A percentile compares a stretch with the other conserved stretches of the same genome.
Conservation (phyloP, 2,329 filamentous ascomycete genomes). For the Colletotrichum cordylinicola region DNA sequence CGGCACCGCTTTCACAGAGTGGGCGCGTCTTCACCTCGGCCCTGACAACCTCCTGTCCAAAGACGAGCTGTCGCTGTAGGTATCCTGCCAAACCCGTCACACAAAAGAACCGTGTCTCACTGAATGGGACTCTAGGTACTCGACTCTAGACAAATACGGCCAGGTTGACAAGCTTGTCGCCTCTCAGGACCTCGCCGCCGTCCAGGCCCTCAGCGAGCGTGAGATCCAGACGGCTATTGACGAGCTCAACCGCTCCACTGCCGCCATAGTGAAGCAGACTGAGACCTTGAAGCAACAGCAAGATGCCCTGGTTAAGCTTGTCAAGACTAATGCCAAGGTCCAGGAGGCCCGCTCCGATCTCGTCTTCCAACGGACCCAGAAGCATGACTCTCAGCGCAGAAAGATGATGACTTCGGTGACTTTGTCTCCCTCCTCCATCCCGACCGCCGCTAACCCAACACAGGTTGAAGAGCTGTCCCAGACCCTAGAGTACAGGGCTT, state of each 20-base stretch:
- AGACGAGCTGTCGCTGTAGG: constrained; percentile 61
- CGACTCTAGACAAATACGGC: constrained; percentile 52
- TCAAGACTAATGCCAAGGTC: constrained; percentile 46
- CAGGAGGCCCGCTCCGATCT: constrained; percentile 38
- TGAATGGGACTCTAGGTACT: constrained; percentile 47
- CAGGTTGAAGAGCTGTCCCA: constrained; percentile 57
- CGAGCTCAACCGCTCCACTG: constrained; percentile 69
- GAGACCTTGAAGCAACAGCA: constrained; percentile 67
- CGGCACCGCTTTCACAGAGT: constrained; percentile 46
- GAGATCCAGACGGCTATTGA: constrained; percentile 67
- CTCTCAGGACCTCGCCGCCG: constrained; percentile 48
- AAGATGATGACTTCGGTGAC: constrained; percentile 48
- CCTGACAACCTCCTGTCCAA: constrained; percentile 58
- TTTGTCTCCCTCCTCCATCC: not conserved
- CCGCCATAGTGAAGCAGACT: constrained; percentile 68
- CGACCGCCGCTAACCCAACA: not conserved
- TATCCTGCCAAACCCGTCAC: not conserved
- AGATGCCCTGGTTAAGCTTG: constrained; percentile 60
- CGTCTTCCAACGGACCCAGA: constrained; percentile 40
- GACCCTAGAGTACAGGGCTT: constrained; percentile 48
- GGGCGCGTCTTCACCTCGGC: constrained; percentile 54
- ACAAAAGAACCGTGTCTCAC: not conserved
- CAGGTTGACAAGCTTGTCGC: constrained; percentile 51
- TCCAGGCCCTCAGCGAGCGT: constrained; percentile 60
- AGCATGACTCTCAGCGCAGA: constrained; percentile 44